A percentile compares a stretch with the other conserved stretches of the same genome.
phyloP scores from a whole-genome alignment of 2,329 filamentous ascomycete genomes.

The Phialemoniopsis sp. region DNA sequence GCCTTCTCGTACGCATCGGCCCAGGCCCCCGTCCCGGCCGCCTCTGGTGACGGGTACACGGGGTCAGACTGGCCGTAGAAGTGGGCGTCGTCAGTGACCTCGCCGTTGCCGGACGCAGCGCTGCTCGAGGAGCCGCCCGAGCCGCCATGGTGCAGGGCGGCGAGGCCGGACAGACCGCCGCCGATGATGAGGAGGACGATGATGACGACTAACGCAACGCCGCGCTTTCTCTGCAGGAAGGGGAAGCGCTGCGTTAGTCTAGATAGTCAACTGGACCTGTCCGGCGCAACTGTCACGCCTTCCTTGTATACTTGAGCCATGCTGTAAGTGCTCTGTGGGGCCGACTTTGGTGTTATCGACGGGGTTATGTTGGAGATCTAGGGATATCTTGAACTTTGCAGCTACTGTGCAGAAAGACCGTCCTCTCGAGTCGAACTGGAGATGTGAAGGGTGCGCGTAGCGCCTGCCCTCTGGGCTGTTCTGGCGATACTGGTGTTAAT shows the following conservation, averaged over 20 bases:
- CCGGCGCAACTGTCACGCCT: neutral
- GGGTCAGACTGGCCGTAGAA: constrained; percentile 48
- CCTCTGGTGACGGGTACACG: constrained; percentile 46
- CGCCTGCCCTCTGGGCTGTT: no score
- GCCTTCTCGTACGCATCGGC: constrained; percentile 63
- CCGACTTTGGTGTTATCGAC: no score
- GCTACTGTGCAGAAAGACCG: no score
- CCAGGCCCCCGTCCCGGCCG: constrained; percentile 63
- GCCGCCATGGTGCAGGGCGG: constrained; percentile 18
- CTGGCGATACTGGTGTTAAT: no score
- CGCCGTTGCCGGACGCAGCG: neutral
- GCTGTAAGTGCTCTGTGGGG: no score
- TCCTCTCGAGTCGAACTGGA: no score
- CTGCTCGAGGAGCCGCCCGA: neutral
- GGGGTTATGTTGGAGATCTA: no score
- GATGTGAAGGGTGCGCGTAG: no score
- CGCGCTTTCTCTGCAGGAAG: constrained; percentile 21
- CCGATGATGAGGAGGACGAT: constrained; percentile 25
- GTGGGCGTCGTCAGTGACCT: constrained; percentile 33
- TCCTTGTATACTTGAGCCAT: neutral
- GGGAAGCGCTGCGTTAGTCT: constrained; percentile 17
- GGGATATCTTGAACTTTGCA: no score
- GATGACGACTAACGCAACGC: constrained; percentile 17
- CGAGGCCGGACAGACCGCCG: constrained; percentile 26
- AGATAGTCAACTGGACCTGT: constrained; percentile 19